These are phyloP conservation scores for Candida coquimbonensis DNA, from an alignment of 805 yeast genomes.

Conservation along the genomic window DNA sequence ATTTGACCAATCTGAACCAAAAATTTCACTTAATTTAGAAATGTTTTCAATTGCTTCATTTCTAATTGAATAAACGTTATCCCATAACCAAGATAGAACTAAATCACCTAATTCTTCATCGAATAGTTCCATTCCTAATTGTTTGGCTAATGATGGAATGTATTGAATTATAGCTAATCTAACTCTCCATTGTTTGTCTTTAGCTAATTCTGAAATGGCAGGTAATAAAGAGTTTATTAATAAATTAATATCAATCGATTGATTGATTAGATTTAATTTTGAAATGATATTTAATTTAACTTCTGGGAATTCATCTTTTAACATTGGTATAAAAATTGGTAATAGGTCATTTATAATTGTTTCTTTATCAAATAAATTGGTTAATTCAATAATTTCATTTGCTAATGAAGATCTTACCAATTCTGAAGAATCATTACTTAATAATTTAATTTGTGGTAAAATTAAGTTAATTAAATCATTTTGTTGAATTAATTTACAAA, in stretches of 20 bases:
- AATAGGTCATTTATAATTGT: slow-evolving; percentile 73
- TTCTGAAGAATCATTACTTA: slow-evolving; percentile 88
- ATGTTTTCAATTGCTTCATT: slow-evolving; percentile 91
- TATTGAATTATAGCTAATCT: slow-evolving; percentile 95
- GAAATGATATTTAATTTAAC: slow-evolving; percentile 92
- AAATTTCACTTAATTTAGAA: slow-evolving; percentile 70
- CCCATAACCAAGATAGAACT: slow-evolving; percentile 98
- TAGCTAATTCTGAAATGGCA: slow-evolving; percentile 92
- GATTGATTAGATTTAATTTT: slow-evolving; percentile 84
- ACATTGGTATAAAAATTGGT: slow-evolving; percentile 87
- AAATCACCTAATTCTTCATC: slow-evolving; percentile 85
- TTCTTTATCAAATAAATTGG: slow-evolving; percentile 80
- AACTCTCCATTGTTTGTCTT: slow-evolving; percentile 96
- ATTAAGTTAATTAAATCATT: slow-evolving; percentile 58
- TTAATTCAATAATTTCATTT: slow-evolving; percentile 75
- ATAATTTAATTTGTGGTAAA: slow-evolving; percentile 74
- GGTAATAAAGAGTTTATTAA: slow-evolving; percentile 86
- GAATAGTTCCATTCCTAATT: slow-evolving; percentile 87
- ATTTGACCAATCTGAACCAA: slow-evolving; percentile 93
- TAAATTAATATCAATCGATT: slow-evolving; percentile 86
- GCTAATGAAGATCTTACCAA: slow-evolving; percentile 92
- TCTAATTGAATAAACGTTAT: slow-evolving; percentile 91
- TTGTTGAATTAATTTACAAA: slow-evolving; percentile 46
- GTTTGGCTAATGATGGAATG: slow-evolving; percentile 90
- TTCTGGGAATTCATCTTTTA: slow-evolving; percentile 94